phyloP scores from a whole-genome alignment of 1,284 basidiomycete genomes.

The Ustilago trichophora region DNA sequence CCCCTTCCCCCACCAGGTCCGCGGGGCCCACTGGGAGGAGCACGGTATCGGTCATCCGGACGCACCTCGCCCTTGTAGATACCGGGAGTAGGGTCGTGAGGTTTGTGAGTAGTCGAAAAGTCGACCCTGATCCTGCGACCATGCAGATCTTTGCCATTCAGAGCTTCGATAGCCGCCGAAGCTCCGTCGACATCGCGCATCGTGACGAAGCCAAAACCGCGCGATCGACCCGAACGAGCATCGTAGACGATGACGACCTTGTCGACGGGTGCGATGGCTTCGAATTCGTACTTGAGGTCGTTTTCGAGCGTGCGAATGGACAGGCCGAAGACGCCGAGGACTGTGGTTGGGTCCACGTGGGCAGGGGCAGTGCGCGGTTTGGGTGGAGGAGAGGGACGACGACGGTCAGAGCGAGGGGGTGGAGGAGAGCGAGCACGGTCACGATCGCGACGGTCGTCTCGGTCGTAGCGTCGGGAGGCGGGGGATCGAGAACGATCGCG shows the following conservation, averaged over 20 bases:
- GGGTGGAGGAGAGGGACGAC: constrained; percentile 35
- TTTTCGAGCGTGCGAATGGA: constrained; percentile 93
- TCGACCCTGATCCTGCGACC: constrained; percentile 95
- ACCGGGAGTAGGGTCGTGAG: constrained; percentile 94
- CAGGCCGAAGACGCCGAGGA: constrained; percentile 94
- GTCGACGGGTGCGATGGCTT: constrained; percentile 85
- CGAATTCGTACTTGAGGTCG: constrained; percentile 93
- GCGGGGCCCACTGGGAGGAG: constrained; percentile 1
- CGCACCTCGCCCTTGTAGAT: constrained; percentile 74
- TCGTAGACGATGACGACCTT: constrained; percentile 97
- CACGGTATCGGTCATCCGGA: constrained; percentile 51
- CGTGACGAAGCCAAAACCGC: constrained; percentile 96
- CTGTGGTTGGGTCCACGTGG: constrained; percentile 79
- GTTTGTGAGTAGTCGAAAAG: constrained; percentile 89
- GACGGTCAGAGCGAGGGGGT: constrained; percentile 25
- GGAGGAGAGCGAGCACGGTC: constrained; percentile 28
- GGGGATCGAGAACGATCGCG: constrained; percentile 48
- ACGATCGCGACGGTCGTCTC: constrained; percentile 34
- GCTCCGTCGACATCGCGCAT: constrained; percentile 91
- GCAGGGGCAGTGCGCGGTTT: constrained; percentile 37
- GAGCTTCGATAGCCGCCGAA: constrained; percentile 81
- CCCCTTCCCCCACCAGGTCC: constrained; percentile 7
- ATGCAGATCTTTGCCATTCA: constrained; percentile 95
- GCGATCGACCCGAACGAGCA: constrained; percentile 93
- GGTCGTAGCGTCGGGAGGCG: constrained; percentile 22